Percentiles rank a stretch among this genome's conserved stretches.
phyloP scores from a whole-genome alignment of 495 filamentous ascomycete species.

The Collariella sp. region DNA sequence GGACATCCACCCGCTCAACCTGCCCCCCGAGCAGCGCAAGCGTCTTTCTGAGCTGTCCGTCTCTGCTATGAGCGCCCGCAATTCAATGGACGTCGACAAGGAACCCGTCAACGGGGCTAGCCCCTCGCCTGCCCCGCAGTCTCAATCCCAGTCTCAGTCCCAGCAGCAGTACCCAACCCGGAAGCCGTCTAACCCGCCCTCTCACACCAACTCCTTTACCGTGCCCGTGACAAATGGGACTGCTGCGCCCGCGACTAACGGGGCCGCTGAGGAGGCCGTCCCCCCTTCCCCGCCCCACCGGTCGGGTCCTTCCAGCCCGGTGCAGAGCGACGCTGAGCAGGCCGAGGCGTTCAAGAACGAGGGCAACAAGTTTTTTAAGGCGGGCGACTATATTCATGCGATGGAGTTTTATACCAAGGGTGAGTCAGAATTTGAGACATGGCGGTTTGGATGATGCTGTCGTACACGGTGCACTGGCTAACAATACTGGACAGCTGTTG shows the following conservation, averaged over 20 bases:
- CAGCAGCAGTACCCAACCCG: not conserved
- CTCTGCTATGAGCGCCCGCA: conserved; percentile 58
- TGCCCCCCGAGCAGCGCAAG: conserved; percentile 75
- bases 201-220: conserved; percentile 31
- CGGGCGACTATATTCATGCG: conserved; percentile 73
- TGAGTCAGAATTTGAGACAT: conserved; percentile 24
- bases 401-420: conserved; percentile 93
- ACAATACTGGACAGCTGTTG: conserved; percentile 55
- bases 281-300: conserved; percentile 77
- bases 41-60: conserved; percentile 62
- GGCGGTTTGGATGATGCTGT: not conserved
- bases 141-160: conserved; percentile 19
- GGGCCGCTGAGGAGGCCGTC: conserved; percentile 33
- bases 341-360: conserved; percentile 84
- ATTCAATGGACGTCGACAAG: conserved; percentile 73
- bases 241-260: conserved; percentile 39
- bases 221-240: conserved; percentile 45
- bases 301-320: conserved; percentile 51
- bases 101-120: conserved; percentile 46
- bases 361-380: conserved; percentile 95
- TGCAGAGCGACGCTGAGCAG: conserved; percentile 50
- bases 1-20: conserved; percentile 74
- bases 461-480: conserved; percentile 8
- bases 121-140: conserved; percentile 33
- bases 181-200: conserved; percentile 19